Base-by-base conservation (phyloP, 495 filamentous ascomycete species). In the Endocarpon pusillum region DNA sequence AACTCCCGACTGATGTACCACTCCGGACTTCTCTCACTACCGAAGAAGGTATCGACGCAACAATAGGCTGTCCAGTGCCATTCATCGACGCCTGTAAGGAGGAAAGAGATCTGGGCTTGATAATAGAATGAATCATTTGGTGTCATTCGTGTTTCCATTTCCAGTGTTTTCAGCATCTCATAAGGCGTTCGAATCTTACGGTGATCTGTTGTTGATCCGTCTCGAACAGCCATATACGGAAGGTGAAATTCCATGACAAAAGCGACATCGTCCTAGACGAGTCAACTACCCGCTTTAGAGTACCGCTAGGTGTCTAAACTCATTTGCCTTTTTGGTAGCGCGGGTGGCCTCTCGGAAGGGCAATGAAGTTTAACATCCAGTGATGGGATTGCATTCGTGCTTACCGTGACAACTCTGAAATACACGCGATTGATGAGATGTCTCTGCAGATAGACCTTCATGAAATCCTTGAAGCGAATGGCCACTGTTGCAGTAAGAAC, bases 171-270 rank as follows among this genome's bases (percentile, higher is more conserved):
- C 26, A 27, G 30, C 22, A 34, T 31, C 12, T 19, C 18, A 21
- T 41, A 35, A 25, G 33, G 35, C 20, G 41, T 44, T 33, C 49
- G 41, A 0, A 52, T 35, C 15, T 25, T 21, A 15, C 47, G 35
- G 14, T 20, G 5, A 25, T 52, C 47, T 24, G 29, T 19, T 11
- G 35, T 32, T n/a, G 21, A 9, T 16, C 32, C 19, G 5, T 35
- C 27, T 30, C 45, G 41, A n/a, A 54, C 38, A 21, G 42, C 40
- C 29, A 45, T 47, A 39, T 50, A 48, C 14, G 51, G 51, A 21
- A 54, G 31, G 32, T 52, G 48, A 25, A 54, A 54, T 26, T 54
- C 43, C 22, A 52, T 34, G 12, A 32, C 41, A 29, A 49, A 52
- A 8, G 37, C 32, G 19, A 21, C 22, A 14, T 19, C 37, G 24